These are phyloP conservation scores for Fusarium avenaceum DNA, from an alignment of 2,329 filamentous ascomycete genomes.

Conservation along the genomic window DNA sequence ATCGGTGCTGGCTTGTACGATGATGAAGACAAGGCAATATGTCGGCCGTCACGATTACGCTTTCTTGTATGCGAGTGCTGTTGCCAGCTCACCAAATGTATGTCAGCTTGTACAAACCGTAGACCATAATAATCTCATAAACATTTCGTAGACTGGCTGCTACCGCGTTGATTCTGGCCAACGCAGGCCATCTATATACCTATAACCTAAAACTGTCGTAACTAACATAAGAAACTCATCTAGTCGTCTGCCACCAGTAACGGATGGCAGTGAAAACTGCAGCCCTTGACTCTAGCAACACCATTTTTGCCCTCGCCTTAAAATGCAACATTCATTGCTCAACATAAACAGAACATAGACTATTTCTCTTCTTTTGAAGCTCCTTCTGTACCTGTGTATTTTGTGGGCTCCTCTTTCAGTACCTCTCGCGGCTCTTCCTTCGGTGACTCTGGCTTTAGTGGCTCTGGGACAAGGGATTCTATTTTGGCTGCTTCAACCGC, in stretches of 20 bases:
- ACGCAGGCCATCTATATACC: conserved; percentile 12
- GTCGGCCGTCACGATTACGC: background rate
- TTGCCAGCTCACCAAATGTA: conserved; percentile 4
- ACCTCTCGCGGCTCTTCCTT: conserved; percentile 11
- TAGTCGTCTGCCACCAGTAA: conserved; percentile 28
- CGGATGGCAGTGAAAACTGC: conserved; percentile 17
- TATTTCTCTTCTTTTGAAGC: conserved; percentile 16
- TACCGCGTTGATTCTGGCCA: conserved; percentile 10
- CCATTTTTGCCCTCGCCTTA: background rate
- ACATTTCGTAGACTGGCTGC: conserved; percentile 9
- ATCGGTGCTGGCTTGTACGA: background rate
- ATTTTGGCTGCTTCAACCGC: conserved; percentile 5
- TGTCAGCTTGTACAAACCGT: background rate
- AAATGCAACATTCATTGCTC: background rate
- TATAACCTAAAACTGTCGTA: conserved; percentile 20
- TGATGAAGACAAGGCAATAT: background rate
- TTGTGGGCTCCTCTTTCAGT: background rate
- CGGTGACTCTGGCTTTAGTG: background rate
- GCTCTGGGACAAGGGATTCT: conserved; percentile 10
- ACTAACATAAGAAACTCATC: conserved; percentile 40
- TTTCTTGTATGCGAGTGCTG: conserved; percentile 11
- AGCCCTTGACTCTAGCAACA: conserved; percentile 4
- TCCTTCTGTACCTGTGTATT: background rate
- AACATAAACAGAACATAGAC: background rate
- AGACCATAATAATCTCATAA: background rate